These are phyloP conservation scores for Staphylotrichum longicolle DNA, from an alignment of 495 filamentous ascomycete species.

Conservation along the genomic window DNA sequence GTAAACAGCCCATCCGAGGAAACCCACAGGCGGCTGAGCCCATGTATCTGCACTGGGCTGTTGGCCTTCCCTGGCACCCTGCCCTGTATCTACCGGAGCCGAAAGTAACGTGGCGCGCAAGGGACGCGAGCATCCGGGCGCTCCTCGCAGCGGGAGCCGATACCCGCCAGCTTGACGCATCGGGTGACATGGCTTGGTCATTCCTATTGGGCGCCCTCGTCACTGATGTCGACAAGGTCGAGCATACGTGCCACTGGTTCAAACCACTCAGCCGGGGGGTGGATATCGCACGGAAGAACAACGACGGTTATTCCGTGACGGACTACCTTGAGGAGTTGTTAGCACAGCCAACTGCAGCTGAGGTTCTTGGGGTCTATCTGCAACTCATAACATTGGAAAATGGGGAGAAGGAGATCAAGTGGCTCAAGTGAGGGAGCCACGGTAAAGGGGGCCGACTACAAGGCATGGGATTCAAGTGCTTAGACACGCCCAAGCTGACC, in stretches of 20 bases:
- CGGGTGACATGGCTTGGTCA: not conserved
- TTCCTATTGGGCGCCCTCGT: not conserved
- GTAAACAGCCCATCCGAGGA: constrained; percentile 9
- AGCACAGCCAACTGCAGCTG: not conserved
- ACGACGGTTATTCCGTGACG: not conserved
- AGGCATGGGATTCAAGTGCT: no score
- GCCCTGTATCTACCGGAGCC: no score
- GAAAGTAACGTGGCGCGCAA: not conserved
- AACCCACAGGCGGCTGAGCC: not conserved
- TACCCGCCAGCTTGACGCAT: not conserved
- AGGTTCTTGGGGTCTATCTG: not conserved
- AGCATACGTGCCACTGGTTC: not conserved
- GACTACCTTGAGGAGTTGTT: not conserved
- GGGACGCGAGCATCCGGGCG: not conserved
- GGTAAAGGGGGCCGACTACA: no score
- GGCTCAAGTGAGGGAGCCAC: constrained; percentile 6
- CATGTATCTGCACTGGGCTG: constrained; percentile 11
- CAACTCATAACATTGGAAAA: not conserved
- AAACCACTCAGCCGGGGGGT: constrained; percentile 13
- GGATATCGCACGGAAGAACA: constrained; percentile 3
- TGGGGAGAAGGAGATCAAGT: constrained; percentile 1
- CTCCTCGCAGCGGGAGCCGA: constrained; percentile 17
- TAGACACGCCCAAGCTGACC: no score
- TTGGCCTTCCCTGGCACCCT: constrained; percentile 1
- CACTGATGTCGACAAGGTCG: not conserved